phyloP scores from a whole-genome alignment of 73 alveolate species.

The Blepharisma stoltei region DNA sequence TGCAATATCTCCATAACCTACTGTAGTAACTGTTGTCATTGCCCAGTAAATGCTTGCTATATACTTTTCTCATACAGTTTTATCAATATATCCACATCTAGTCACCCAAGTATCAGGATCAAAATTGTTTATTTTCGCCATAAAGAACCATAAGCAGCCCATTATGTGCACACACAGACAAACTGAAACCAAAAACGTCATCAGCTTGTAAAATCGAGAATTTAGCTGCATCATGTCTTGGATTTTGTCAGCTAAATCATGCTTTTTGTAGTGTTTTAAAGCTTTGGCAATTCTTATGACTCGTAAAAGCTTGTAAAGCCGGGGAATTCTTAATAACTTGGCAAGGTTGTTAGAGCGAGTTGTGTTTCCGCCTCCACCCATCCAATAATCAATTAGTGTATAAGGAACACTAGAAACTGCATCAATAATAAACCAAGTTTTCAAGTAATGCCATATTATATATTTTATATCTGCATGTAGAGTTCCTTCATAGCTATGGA shows the following conservation, averaged over 20 bases:
- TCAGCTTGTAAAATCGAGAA: slow-evolving; percentile 50
- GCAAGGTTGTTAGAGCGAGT: slow-evolving; percentile 45
- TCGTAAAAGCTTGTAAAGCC: slow-evolving; percentile 55
- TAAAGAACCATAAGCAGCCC: slow-evolving; percentile 78
- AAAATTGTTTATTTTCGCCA: slow-evolving; percentile 69
- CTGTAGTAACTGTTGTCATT: slow-evolving; percentile 63
- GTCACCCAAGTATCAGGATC: slow-evolving; percentile 78
- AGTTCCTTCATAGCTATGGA: slow-evolving; percentile 48
- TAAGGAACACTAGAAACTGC: slow-evolving; percentile 40
- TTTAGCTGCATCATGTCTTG: slow-evolving; percentile 45
- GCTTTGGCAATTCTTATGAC: slow-evolving; percentile 48
- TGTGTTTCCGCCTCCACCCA: slow-evolving; percentile 21
- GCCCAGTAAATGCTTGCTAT: slow-evolving; percentile 68
- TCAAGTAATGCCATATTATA: slow-evolving; percentile 42
- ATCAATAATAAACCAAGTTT: slow-evolving; percentile 54
- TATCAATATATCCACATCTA: slow-evolving; percentile 32
- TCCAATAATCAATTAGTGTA: slow-evolving; percentile 24
- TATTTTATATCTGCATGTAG: slow-evolving; percentile 52
- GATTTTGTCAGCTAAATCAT: slow-evolving; percentile 38
- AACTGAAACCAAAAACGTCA: slow-evolving; percentile 37
- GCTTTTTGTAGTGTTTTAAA: slow-evolving; percentile 38
- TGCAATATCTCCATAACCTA: slow-evolving; percentile 72
- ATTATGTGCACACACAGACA: slow-evolving; percentile 53
- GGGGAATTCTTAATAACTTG: slow-evolving; percentile 56
- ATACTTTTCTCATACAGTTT: slow-evolving; percentile 25